A percentile compares a stretch with the other conserved stretches of the same genome.
Evolutionary conservation across 176 grass and related monocot species (phyloP).

Genomic region (Musa acuminata): DNA sequence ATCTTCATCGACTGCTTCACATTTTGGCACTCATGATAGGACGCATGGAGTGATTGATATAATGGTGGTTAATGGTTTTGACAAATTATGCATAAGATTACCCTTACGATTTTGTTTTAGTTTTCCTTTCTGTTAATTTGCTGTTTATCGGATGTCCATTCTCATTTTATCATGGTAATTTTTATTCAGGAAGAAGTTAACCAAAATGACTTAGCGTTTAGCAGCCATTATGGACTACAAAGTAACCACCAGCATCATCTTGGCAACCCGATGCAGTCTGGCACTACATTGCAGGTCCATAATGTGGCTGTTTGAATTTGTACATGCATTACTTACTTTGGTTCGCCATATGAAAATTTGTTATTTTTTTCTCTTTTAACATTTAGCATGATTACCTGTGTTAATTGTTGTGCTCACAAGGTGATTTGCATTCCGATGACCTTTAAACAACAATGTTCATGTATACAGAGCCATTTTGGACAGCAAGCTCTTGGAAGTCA

Average conservation of each 20-base stretch:
- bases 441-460: constrained; percentile 18
- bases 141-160: background rate
- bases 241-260: constrained; percentile 40
- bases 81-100: constrained; percentile 1
- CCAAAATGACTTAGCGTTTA: constrained; percentile 61
- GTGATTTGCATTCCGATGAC: constrained; percentile 7
- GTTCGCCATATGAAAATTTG: background rate
- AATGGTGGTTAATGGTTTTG: constrained; percentile 32
- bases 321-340: constrained; percentile 16
- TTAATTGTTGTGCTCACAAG: background rate
- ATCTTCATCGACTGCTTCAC: constrained; percentile 51
- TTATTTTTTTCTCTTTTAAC: constrained; percentile 13
- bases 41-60: constrained; percentile 52
- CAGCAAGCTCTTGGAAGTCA: constrained; percentile 37
- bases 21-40: constrained; percentile 53
- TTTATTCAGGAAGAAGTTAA: constrained; percentile 59
- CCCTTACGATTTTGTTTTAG: constrained; percentile 17
- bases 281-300: constrained; percentile 42
- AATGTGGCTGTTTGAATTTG: background rate
- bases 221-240: constrained; percentile 47
- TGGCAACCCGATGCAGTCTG: constrained; percentile 40
- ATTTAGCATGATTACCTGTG: background rate
- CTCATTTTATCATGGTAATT: constrained; percentile 5
- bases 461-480: constrained; percentile 48
- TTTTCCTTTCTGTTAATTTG: background rate